Conservation (phyloP, 108 stramenopile genomes). For the Licmophora abbreviata region DNA sequence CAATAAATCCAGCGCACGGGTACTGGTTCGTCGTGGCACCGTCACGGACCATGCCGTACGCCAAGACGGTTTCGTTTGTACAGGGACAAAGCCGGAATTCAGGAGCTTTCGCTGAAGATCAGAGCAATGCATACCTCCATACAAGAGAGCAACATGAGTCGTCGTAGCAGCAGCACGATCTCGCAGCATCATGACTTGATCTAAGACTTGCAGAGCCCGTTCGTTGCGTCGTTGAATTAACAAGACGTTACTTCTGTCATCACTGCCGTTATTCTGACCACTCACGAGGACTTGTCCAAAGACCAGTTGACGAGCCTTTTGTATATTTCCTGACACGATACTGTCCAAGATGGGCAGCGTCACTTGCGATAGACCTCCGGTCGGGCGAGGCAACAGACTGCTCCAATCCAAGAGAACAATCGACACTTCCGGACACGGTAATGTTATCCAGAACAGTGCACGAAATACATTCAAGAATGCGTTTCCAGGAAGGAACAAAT, state of each 20-base stretch:
- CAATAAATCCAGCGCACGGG: neutral
- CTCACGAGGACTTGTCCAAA: constrained; percentile 58
- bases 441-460: constrained; percentile 42
- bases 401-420: constrained; percentile 71
- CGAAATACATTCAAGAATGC: constrained; percentile 42
- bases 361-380: constrained; percentile 7
- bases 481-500: constrained; percentile 63
- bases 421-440: constrained; percentile 69
- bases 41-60: constrained; percentile 53
- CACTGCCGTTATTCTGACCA: constrained; percentile 27
- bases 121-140: constrained; percentile 67
- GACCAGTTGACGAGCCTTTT: constrained; percentile 30
- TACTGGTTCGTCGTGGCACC: neutral
- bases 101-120: constrained; percentile 49
- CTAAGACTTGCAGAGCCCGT: constrained; percentile 45
- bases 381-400: constrained; percentile 22
- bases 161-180: neutral
- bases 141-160: constrained; percentile 35
- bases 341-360: constrained; percentile 13
- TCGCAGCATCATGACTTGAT: constrained; percentile 7
- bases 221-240: constrained; percentile 59
- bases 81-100: constrained; percentile 36
- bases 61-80: constrained; percentile 51
- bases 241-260: constrained; percentile 20
- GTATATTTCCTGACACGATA: constrained; percentile 8